phyloP scores from a whole-genome alignment of 2,329 filamentous ascomycete genomes.

The Bipolaris victoriae region DNA sequence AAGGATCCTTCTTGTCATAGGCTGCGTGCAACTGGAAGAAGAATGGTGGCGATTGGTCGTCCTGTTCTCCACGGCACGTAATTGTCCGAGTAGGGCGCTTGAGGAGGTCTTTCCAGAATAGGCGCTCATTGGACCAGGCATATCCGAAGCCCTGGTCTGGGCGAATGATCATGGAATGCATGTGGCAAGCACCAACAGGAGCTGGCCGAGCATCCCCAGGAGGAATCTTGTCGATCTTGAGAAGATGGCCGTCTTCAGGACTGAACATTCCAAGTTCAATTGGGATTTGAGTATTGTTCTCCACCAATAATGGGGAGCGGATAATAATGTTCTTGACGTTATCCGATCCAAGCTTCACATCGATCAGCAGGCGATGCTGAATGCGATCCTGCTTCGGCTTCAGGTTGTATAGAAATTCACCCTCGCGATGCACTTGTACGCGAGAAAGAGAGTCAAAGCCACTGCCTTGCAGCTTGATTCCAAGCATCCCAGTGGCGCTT shows the following conservation, averaged over 20 bases:
- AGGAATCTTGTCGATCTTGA: slow-evolving; percentile 97
- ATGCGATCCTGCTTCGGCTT: slow-evolving; percentile 85
- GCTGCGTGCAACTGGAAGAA: slow-evolving; percentile 94
- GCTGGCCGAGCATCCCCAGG: slow-evolving; percentile 89
- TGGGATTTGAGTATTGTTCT: slow-evolving; percentile 96
- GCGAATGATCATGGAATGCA: slow-evolving; percentile 85
- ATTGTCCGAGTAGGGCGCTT: slow-evolving; percentile 84
- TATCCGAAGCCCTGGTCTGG: slow-evolving; percentile 97
- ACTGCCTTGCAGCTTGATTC: slow-evolving; percentile 85
- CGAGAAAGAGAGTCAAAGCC: slow-evolving; percentile 90
- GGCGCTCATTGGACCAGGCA: slow-evolving; percentile 85
- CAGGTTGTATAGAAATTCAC: slow-evolving; percentile 87
- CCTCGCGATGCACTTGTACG: slow-evolving; percentile 91
- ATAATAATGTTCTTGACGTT: slow-evolving; percentile 99
- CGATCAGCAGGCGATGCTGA: slow-evolving; percentile 87
- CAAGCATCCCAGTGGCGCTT: slow-evolving; percentile 77
- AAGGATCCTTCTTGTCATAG: slow-evolving; percentile 81
- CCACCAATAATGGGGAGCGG: slow-evolving; percentile 85
- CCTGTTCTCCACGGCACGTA: slow-evolving; percentile 84
- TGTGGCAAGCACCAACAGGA: slow-evolving; percentile 87
- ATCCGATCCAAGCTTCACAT: slow-evolving; percentile 87
- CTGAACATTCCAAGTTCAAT: slow-evolving; percentile 93
- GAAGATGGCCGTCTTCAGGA: slow-evolving; percentile 80
- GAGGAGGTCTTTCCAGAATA: slow-evolving; percentile 93
- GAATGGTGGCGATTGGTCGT: slow-evolving; percentile 78